Evolutionary conservation across 495 filamentous ascomycete species (phyloP).

Genomic region (Mytilinidion resinicola): DNA sequence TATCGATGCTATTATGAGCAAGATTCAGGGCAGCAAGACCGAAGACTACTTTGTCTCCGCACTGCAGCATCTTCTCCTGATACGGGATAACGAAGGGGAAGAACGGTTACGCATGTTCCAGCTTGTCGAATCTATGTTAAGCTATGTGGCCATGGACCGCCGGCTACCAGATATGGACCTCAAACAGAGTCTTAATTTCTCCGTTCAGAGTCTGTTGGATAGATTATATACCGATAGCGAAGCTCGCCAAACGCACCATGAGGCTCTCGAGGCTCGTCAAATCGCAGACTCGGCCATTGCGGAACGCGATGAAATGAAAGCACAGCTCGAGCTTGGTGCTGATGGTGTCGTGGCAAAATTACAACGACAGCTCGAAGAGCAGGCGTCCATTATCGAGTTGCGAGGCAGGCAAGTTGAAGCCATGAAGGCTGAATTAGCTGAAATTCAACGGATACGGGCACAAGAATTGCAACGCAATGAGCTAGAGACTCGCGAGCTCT

Average conservation of each 20-base stretch:
- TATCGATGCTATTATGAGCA: constrained; percentile 85
- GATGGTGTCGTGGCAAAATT: constrained; percentile 90
- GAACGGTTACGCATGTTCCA: constrained; percentile 95
- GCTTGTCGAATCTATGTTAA: constrained; percentile 94
- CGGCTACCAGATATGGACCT: constrained; percentile 93
- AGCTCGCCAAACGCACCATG: constrained; percentile 83
- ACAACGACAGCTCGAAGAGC: constrained; percentile 88
- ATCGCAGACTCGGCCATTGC: constrained; percentile 93
- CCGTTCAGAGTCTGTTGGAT: constrained; percentile 89
- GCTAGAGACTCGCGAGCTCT: constrained; percentile 89
- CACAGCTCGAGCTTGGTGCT: constrained; percentile 86
- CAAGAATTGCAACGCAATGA: constrained; percentile 94
- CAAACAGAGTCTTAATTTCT: constrained; percentile 94
- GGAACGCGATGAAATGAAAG: constrained; percentile 91
- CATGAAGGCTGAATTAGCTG: constrained; percentile 81
- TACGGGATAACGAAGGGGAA: constrained; percentile 87
- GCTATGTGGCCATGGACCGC: constrained; percentile 98
- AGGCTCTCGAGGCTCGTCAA: constrained; percentile 79
- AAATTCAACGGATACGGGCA: constrained; percentile 75
- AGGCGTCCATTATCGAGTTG: constrained; percentile 80
- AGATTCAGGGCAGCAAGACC: constrained; percentile 72
- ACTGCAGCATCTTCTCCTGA: constrained; percentile 89
- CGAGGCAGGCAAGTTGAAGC: constrained; percentile 78
- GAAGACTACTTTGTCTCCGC: constrained; percentile 96
- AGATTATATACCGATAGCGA: constrained; percentile 94